Evolutionary conservation across 805 yeast genomes (phyloP).

Genomic region (Lachancea cidri): DNA sequence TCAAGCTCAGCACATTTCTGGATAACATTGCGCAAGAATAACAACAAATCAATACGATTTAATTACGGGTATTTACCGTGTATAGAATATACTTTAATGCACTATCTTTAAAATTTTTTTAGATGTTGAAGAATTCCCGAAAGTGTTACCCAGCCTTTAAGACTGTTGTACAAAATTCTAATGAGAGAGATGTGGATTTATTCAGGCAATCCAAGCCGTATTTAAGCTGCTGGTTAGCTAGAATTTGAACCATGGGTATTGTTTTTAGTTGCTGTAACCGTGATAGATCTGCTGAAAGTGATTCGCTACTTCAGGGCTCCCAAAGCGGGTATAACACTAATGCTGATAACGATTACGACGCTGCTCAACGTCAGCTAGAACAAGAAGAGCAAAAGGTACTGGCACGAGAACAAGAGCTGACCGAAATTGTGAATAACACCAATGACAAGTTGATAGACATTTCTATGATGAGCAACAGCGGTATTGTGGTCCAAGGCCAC

Average conservation of each 20-base stretch:
- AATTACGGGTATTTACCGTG: neutral
- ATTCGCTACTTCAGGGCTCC: slow-evolving; percentile 24
- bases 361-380: slow-evolving; percentile 18
- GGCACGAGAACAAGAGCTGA: slow-evolving; percentile 26
- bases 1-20: neutral
- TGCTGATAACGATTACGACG: slow-evolving; percentile 14
- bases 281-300: slow-evolving; percentile 21
- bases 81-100: no score
- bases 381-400: slow-evolving; percentile 23
- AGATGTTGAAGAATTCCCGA: no score
- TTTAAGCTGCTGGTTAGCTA: neutral
- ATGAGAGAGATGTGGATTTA: no score
- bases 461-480: slow-evolving; percentile 34
- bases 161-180: no score
- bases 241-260: slow-evolving; percentile 22
- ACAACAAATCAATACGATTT: neutral
- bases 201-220: no score
- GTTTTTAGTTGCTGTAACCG: slow-evolving; percentile 26
- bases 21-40: neutral
- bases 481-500: slow-evolving; percentile 27
- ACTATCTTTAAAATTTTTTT: no score
- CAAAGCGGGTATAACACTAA: slow-evolving; percentile 25
- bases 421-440: slow-evolving; percentile 29
- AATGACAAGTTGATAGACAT: slow-evolving; percentile 33
- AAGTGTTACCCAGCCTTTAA: neutral